Evolutionary conservation across 495 filamentous ascomycete genomes (phyloP).

Genomic region (Chaetomium cochliodes): DNA sequence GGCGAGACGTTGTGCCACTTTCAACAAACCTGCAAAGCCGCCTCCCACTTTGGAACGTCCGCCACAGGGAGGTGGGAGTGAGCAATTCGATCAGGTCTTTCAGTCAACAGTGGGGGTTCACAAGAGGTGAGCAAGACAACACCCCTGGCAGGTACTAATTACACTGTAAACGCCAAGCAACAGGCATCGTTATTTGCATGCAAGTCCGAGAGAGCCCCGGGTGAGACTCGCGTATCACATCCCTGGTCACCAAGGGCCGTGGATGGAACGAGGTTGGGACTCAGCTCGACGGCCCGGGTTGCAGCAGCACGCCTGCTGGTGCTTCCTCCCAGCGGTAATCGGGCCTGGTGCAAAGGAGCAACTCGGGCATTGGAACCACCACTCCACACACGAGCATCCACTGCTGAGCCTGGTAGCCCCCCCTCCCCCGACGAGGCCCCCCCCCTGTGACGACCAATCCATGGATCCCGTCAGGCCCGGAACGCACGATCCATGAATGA

Average conservation of each 20-base stretch:
- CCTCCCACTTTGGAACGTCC: neutral
- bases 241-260: constrained; percentile 4
- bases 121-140: neutral
- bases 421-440: neutral
- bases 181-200: constrained; percentile 6
- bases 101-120: neutral
- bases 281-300: constrained; percentile 7
- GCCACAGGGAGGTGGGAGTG: neutral
- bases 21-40: constrained; percentile 1
- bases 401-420: too few relatives aligned
- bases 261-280: constrained; percentile 3
- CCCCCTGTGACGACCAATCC: neutral
- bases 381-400: too few relatives aligned
- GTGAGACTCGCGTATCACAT: constrained; percentile 12
- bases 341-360: neutral
- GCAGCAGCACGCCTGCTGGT: neutral
- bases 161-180: neutral
- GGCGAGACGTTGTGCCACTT: neutral
- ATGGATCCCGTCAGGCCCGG: neutral
- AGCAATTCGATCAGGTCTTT: neutral
- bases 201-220: neutral
- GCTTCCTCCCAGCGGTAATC: neutral
- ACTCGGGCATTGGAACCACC: too few relatives aligned
- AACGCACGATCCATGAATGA: neutral
- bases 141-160: neutral